phyloP scores from a whole-genome alignment of 305 asterid genomes.

The Rubia peregrina region DNA sequence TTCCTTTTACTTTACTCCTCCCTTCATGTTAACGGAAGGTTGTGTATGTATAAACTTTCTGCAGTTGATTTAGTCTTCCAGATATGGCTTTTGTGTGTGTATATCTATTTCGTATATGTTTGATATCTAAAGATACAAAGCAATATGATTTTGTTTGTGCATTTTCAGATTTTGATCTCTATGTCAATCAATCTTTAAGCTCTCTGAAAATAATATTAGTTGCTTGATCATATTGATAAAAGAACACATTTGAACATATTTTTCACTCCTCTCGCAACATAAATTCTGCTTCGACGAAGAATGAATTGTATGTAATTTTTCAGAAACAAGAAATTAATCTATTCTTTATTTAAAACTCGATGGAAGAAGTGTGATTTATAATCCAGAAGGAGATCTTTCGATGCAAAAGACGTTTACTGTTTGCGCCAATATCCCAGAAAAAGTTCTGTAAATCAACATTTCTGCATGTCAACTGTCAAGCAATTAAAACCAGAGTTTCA shows the following conservation, averaged over 20 bases:
- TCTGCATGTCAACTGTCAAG: neutral
- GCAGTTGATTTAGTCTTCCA: neutral
- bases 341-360: no score
- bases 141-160: neutral
- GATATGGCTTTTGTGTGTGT: neutral
- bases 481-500: neutral
- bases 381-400: neutral
- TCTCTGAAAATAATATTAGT: no score
- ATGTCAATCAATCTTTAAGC: neutral
- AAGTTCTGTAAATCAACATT: neutral
- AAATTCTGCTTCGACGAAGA: no score
- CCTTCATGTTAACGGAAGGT: neutral
- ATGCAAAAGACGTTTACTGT: no score
- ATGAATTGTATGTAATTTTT: no score
- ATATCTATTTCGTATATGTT: neutral
- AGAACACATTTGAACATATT: no score
- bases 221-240: no score
- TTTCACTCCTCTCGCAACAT: no score
- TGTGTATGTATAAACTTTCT: slow-evolving; percentile 2
- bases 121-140: neutral
- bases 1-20: neutral
- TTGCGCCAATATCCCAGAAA: neutral
- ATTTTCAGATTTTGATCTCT: neutral
- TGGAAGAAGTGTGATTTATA: no score
- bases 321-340: no score